Base-by-base conservation (phyloP, 352 stramenopile genomes). In the Globisporangium emineosum region DNA sequence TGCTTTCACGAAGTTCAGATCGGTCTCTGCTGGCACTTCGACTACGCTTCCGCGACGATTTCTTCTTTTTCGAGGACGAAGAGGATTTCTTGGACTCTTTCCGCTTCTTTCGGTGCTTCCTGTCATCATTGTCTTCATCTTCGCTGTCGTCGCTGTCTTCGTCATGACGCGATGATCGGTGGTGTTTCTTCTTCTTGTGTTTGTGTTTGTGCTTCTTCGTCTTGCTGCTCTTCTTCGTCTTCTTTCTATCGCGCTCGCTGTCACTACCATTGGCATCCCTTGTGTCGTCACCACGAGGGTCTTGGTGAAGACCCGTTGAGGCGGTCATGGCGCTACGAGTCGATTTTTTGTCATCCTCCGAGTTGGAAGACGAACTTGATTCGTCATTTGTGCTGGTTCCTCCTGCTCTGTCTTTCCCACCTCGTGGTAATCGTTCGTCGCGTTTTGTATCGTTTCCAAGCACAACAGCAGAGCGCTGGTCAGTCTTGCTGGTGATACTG, bases 81-180 rank as follows among this genome's bases (percentile, higher is more conserved):
- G 19, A 69, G 3, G 69, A 75, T 32, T 73, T 69, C 59, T 78
- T 79, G 30, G 54, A 54, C 23, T 80, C 65, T 2, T 64, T 71
- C 19, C 65, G 62, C 27, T 70, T 73, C 54, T 70, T 72, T 23
- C 65, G 40, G 45, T 75, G 70, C 57, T 75, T 77, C 23, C 21
- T 65, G 27, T 67, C 62, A 23, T 67, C 62, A 23, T 66, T 72
- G 0, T 70, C 60, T 21, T 72, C 77, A 1, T 69, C 42, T 2
- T 35, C 35, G 23, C 35, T 35, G 8, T 42, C 68, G 12, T 72
- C 58, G 27, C 68, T 69, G 0, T 67, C 59, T 25, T 70, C 68
- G 5, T 66, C 27, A 42, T 49, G 8, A 19, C 57, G 47, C 13
- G 70, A 78, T 10, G 67, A 71, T 19, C 64, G 73, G 19, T 77